Evolutionary conservation across 2,329 filamentous ascomycete species (phyloP), one percentile per base, ranked within the genome.

Genomic region (Zopfia rhizophila): DNA sequence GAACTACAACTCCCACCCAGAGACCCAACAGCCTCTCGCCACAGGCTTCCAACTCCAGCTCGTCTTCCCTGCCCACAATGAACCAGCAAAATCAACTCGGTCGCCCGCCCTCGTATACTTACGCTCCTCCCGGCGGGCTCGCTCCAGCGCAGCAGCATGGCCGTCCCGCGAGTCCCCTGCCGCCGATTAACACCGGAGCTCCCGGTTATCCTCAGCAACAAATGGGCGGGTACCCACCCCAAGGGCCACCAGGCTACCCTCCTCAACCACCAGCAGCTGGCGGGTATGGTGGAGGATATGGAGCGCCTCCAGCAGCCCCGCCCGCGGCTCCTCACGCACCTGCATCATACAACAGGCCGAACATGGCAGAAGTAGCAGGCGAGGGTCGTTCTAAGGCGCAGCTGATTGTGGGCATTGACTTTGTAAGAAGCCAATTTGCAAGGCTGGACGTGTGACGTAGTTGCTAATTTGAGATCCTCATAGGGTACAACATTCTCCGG

Each of bases 391-490:
- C 88, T 78, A 97, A 97, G 80, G 90, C 94, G 40, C 94, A 97
- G 78, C 81, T 99, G 65, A 99, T 99, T 72, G 94, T 99, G 43
- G 94, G 94, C 59, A 97, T 99, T 70, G 94, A 99, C 76, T 99
- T 99, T 81, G 94, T 96, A 78, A 60, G 66, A 60, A 16, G 21
- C 30, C 17, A 5, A n/a, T 22, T 3, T 27, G 11, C 16, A 32
- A 78, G 87, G 24, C 22, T 32, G 38, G n/a, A 27, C 46, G 16
- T 53, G 44, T 40, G 25, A 47, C 55, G 45, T 53, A 45, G 18
- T 25, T 14, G 52, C 57, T 63, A 51, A 65, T 46, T 39, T 16
- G 27, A 27, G 27, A 24, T 30, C 19, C 27, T 27, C 37, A 12
- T 64, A 96, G 91, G 91, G 94, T 58, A 99, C 94, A 13, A 99